Base-by-base conservation (phyloP, 2,329 filamentous ascomycete genomes). In the Ceratocystis huliohia region DNA sequence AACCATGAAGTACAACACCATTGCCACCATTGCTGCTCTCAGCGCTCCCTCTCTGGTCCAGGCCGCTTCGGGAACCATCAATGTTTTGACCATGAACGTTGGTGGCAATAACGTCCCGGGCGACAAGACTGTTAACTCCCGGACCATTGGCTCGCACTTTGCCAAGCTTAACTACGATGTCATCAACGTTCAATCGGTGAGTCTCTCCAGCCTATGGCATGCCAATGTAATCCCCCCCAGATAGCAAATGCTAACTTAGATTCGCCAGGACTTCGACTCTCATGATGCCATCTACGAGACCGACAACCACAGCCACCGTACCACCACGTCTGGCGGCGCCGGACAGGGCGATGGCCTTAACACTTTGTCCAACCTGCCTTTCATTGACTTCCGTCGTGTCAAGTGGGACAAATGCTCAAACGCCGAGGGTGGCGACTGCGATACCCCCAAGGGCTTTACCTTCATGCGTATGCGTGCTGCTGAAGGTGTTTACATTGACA, bases 281-380 rank as follows among this genome's bases (percentile, higher is more conserved):
- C 84, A 88, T 70, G 81, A 82, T 6, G 78, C 79, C 67, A 79
- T 88, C 69, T 88, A 88, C 74, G 76, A 76, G 8, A 82, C 81
- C 15, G 82, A 85, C 72, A 79, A 77, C 56, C 84, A 86, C 70
- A 76, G 82, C 2, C 80, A 81, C 73, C 79, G 85, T 65, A 88
- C 85, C 1, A 73, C 83, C 0, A 88, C 85, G 1, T 85, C 84
- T 3, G 85, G 86, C 17, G 83, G 82, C 28, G 85, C 84, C 0
- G 80, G 77, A 0, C 78, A 88, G 69, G 86, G 86, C 8, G 82
- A 79, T 64, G 85, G 86, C 1, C 75, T 88, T 63, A 88, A 88
- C 76, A 83, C 83, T 0, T 72, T 88, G 56, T 78, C 84, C 68
- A 84, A 82, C 71, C 84, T 78, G 69, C 72, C 79, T 69, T 88